Base-by-base conservation (phyloP, 495 filamentous ascomycete species). In the Aspergillus sclerotiicarbonarius region DNA sequence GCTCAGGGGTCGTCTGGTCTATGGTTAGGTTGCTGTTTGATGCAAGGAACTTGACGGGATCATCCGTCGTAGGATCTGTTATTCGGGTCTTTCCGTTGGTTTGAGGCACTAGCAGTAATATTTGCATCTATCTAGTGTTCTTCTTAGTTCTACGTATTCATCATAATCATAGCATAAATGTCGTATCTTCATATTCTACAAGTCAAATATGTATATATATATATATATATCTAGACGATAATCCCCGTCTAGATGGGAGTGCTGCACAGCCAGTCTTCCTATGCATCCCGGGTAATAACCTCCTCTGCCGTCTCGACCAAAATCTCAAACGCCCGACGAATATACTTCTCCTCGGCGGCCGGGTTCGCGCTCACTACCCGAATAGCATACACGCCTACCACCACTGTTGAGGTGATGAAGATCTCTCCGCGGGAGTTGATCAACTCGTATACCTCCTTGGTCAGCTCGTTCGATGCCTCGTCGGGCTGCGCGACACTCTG, bases 311-410 rank as follows among this genome's bases (percentile, higher is more conserved):
- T 82, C 56, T 81, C 74, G 1, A 91, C 86, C 4, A 97, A 48
- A 47, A 92, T 82, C n/a, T 89, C 84, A 75, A 96, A 96, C 4
- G 90, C 88, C 59, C 80, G 80, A 52, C 79, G 73, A 8, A 96
- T 70, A 70, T 89, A 87, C 63, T 84, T 82, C 72, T 89, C 87
- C 73, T 92, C 83, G 0, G 89, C 83, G 16, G 79, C 76, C 44
- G 79, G 77, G 52, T 87, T 90, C 18, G 84, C 85, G 53, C 87
- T 88, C 9, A 96, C 85, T 25, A 98, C 83, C 0, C 94, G 80
- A 56, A 98, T 96, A 2, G 85, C 84, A 74, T 91, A 91, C 3
- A 85, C 71, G 4, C 87, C 90, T n/a, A 83, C 84, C 21, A 96
- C 77, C 15, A 91, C 80, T 1, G 84, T 88, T 56, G 87, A 87